A percentile compares a stretch with the other conserved stretches of the same genome.
Conservation (phyloP, 73 alveolate genomes). For the Blepharisma stoltei region DNA sequence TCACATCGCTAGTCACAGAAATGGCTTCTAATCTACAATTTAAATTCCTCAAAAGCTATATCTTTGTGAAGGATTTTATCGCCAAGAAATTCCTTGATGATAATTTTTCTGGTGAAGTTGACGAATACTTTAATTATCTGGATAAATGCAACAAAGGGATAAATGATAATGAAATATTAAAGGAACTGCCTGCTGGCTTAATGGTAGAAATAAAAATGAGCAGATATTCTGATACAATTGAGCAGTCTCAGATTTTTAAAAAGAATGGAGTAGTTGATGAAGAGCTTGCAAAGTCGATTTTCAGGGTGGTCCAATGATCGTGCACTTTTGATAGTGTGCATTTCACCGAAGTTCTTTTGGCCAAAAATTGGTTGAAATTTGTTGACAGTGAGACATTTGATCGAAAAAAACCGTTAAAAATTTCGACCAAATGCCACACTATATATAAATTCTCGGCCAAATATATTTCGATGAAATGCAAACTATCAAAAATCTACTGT, state of each 20-base stretch:
- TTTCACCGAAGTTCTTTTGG: too few species aligned
- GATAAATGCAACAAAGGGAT: conserved; percentile 4
- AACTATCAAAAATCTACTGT: too few species aligned
- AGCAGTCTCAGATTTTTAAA: background rate
- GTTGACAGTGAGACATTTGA: too few species aligned
- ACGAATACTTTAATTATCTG: background rate
- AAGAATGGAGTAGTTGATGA: too few species aligned
- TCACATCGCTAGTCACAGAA: conserved; percentile 51
- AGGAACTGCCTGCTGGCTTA: background rate
- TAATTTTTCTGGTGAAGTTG: conserved; percentile 1
- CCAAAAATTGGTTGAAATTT: too few species aligned
- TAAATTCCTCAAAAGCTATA: background rate
- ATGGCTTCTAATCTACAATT: conserved; percentile 34
- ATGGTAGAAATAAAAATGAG: background rate
- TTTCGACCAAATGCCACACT: too few species aligned
- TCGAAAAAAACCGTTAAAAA: too few species aligned
- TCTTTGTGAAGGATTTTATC: background rate
- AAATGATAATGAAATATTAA: background rate
- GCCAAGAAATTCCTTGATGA: background rate
- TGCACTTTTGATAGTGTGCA: too few species aligned
- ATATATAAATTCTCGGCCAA: too few species aligned
- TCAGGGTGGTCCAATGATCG: too few species aligned
- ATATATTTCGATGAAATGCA: too few species aligned
- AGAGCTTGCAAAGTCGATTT: background rate
- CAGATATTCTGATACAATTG: background rate